phyloP scores from a whole-genome alignment of 768 basidiomycete species.

The Vararia minispora region DNA sequence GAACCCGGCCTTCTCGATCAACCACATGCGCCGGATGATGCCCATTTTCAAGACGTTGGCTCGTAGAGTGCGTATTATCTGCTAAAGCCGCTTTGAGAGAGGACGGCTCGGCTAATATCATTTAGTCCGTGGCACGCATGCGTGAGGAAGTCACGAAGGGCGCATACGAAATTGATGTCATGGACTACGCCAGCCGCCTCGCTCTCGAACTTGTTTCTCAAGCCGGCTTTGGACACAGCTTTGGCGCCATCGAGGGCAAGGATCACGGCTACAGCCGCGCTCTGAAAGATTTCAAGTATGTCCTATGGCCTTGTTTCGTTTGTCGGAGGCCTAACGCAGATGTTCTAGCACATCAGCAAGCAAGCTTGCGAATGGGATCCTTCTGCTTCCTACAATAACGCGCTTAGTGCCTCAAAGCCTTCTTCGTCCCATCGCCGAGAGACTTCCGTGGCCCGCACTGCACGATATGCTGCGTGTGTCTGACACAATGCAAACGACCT shows the following conservation, averaged over 20 bases:
- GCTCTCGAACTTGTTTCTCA: slow-evolving; percentile 16
- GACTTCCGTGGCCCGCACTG: slow-evolving; percentile 21
- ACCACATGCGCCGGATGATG: slow-evolving; percentile 14
- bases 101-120: too few species aligned
- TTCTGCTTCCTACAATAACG: background rate
- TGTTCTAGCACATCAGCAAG: background rate
- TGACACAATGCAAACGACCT: slow-evolving; percentile 24
- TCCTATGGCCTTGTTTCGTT: too few species aligned
- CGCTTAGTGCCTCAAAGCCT: slow-evolving; percentile 1
- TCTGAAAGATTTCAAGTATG: slow-evolving; percentile 12
- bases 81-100: background rate
- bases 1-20: slow-evolving; percentile 13
- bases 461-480: slow-evolving; percentile 24
- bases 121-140: too few species aligned
- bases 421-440: slow-evolving; percentile 12
- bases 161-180: slow-evolving; percentile 9
- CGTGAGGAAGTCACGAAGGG: background rate
- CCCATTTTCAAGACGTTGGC: slow-evolving; percentile 13
- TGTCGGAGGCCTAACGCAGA: too few species aligned
- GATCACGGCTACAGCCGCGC: slow-evolving; percentile 12
- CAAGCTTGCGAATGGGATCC: background rate
- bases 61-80: slow-evolving; percentile 6
- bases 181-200: slow-evolving; percentile 12
- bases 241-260: slow-evolving; percentile 9
- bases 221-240: slow-evolving; percentile 15